Conservation (phyloP, 2,329 filamentous ascomycete genomes). For the Daldinia sp. region DNA sequence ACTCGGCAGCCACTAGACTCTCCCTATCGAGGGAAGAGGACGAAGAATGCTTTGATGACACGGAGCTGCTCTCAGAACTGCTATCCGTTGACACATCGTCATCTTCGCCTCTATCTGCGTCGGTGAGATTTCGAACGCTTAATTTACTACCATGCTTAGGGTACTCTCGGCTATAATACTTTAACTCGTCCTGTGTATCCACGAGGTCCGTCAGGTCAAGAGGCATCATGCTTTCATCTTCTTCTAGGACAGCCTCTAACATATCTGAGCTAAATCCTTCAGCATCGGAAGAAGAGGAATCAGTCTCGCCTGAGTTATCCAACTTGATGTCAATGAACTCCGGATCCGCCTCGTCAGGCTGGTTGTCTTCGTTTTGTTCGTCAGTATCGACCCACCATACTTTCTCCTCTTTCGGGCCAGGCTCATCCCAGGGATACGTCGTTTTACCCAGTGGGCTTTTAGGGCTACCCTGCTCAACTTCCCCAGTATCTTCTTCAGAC, state of each 20-base stretch:
- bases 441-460: constrained; percentile 37
- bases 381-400: constrained; percentile 14
- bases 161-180: constrained; percentile 1
- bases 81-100: constrained; percentile 33
- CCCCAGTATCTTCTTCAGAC: constrained; percentile 1
- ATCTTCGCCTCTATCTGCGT: constrained; percentile 17
- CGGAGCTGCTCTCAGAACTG: constrained; percentile 19
- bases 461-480: constrained; percentile 10
- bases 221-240: constrained; percentile 27
- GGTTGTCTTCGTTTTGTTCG: constrained; percentile 3
- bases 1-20: constrained; percentile 14
- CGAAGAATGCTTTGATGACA: constrained; percentile 3
- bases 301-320: not conserved
- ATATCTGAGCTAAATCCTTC: constrained; percentile 5
- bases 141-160: constrained; percentile 13
- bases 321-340: not conserved
- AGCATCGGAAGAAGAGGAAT: not conserved
- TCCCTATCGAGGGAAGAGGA: constrained; percentile 23
- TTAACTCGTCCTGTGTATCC: constrained; percentile 1
- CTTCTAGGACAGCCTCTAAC: constrained; percentile 8
- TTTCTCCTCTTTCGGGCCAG: constrained; percentile 13
- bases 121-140: constrained; percentile 29
- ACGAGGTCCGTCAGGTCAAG: not conserved
- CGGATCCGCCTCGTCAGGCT: not conserved
- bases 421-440: constrained; percentile 35